phyloP scores from a whole-genome alignment of 2,329 filamentous ascomycete genomes.

The Fusarium torreyae region DNA sequence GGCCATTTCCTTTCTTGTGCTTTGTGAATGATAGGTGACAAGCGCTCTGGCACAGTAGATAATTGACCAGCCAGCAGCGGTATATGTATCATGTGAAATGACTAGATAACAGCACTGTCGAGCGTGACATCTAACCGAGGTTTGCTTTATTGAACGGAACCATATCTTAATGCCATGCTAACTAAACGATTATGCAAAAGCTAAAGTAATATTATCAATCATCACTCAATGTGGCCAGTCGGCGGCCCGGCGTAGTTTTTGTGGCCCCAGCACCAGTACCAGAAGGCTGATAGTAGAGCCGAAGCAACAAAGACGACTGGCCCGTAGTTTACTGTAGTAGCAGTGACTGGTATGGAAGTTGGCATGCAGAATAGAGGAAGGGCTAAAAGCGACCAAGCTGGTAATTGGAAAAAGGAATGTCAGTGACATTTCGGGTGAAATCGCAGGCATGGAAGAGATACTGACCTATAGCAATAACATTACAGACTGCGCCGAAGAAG shows the following conservation, averaged over 20 bases:
- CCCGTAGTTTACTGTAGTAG: slow-evolving; percentile 77
- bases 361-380: slow-evolving; percentile 84
- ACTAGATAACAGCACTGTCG: too few species aligned
- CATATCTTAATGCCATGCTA: too few species aligned
- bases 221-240: slow-evolving; percentile 41
- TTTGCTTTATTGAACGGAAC: too few species aligned
- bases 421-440: not conserved
- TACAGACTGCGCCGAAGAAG: slow-evolving; percentile 73
- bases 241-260: slow-evolving; percentile 77
- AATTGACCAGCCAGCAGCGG: too few species aligned
- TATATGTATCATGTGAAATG: too few species aligned
- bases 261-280: slow-evolving; percentile 80
- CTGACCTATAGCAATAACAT: slow-evolving; percentile 74
- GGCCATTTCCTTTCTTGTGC: too few species aligned
- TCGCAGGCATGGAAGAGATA: slow-evolving; percentile 32
- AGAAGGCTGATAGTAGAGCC: slow-evolving; percentile 70
- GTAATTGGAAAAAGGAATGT: slow-evolving; percentile 14
- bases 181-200: too few species aligned
- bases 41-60: too few species aligned
- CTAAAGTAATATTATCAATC: too few species aligned
- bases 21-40: too few species aligned
- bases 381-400: slow-evolving; percentile 76
- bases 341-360: slow-evolving; percentile 71
- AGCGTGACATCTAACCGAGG: too few species aligned
- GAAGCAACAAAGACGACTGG: slow-evolving; percentile 80